Base-by-base conservation (phyloP, 2,329 filamentous ascomycete genomes). In the Colletotrichum sublineola region DNA sequence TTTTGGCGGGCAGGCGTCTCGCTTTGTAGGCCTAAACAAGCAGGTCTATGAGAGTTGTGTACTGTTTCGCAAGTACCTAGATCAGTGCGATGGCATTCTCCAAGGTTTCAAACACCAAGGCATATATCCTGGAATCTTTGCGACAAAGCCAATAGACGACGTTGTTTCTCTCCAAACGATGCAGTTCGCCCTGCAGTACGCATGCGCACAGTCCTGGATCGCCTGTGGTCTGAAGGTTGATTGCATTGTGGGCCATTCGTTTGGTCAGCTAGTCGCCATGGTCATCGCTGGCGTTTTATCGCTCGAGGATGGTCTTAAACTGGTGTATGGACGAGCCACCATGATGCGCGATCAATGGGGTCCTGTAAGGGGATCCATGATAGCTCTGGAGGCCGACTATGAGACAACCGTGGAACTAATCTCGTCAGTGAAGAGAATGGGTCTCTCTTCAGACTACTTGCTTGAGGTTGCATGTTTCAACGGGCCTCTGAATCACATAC, bases 1-100 rank as follows among this genome's bases (percentile, higher is more conserved):
- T 24, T 71, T 71, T 29, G 68, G 68, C 33, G 68, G 68, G 15
- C 68, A 71, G 33, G 36, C 38, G n/a, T 38, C 40, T 33, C 42
- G 48, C 18, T 52, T 18, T 18, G 24, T 67, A 9, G n/a, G 31
- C 29, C 46, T 71, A 14, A 53, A 42, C 33, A 44, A 50, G 15
- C 42, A 55, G 11, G 9, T 71, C 20, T 71, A 67, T 46, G 44
- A 71, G 15, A 44, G 20, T 29, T 29, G n/a, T 9, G 12, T 24
- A 18, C 36, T 24, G 20, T 24, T 60, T 14, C 56, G n/a, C 11
- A 14, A 60, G n/a, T 44, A 44, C 31, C 40, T 60, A 5, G 56
- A 24, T 14, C n/a, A 60, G 38, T 60, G 56, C 40, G 12, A 60
- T 38, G 56, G 5, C 15, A 42, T 60, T 2, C 14, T 40, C 11